Conservation (phyloP, 1,284 basidiomycete species). For the Apiotrichum mycotoxinovorans region DNA sequence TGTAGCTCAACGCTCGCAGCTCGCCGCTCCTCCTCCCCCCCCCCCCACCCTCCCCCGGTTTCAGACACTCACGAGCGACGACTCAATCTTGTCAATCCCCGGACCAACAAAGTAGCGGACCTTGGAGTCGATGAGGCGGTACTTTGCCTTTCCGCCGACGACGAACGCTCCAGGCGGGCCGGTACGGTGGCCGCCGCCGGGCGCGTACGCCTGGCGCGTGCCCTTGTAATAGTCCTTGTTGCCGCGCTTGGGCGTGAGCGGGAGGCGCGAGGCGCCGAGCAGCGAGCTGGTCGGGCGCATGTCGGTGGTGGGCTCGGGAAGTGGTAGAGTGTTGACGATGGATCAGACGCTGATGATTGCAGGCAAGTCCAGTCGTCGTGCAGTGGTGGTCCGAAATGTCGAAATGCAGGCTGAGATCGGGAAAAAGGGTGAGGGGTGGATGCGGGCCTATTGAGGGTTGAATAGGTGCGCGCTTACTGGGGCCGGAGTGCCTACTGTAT, state of each 20-base stretch:
- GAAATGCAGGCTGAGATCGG: background rate
- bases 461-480: too few relatives aligned
- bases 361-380: too few relatives aligned
- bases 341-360: background rate
- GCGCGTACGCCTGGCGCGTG: slow-evolving; percentile 72
- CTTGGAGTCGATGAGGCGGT: slow-evolving; percentile 71
- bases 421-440: background rate
- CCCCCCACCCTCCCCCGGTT: background rate
- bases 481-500: too few relatives aligned
- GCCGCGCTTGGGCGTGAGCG: slow-evolving; percentile 75
- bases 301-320: background rate
- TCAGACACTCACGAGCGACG: slow-evolving; percentile 10
- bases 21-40: too few relatives aligned
- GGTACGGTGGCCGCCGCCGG: slow-evolving; percentile 72
- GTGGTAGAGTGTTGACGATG: background rate
- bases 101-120: slow-evolving; percentile 81
- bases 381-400: background rate
- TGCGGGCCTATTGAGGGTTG: too few relatives aligned
- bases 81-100: slow-evolving; percentile 38
- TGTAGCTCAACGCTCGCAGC: too few relatives aligned
- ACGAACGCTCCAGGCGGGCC: slow-evolving; percentile 81
- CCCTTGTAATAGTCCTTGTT: slow-evolving; percentile 96
- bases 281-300: slow-evolving; percentile 44
- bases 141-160: slow-evolving; percentile 68
- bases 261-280: slow-evolving; percentile 63